phyloP scores from a whole-genome alignment of 2,329 filamentous ascomycete genomes.

The Chaetomium strumarium region DNA sequence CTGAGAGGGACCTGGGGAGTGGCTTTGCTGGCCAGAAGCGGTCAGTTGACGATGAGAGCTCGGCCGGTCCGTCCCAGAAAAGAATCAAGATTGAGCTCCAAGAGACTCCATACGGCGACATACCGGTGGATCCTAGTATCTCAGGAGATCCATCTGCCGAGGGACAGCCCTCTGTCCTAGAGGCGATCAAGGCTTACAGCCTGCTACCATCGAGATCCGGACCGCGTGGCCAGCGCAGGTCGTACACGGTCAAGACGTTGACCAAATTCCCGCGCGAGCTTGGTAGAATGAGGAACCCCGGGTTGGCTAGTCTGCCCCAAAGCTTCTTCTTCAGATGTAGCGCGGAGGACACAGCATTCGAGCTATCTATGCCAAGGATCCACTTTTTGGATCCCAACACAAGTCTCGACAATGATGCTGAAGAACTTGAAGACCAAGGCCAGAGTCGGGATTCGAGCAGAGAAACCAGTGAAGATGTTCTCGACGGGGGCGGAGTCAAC shows the following conservation, averaged over 20 bases:
- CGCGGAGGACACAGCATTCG: neutral
- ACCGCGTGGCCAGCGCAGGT: conserved; percentile 11
- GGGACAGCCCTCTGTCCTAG: conserved; percentile 18
- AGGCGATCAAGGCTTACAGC: conserved; percentile 25
- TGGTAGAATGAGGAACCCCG: conserved; percentile 24
- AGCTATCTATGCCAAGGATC: conserved; percentile 20
- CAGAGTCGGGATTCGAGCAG: neutral
- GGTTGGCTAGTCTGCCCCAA: conserved; percentile 24
- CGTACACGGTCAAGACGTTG: conserved; percentile 12
- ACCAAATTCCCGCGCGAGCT: conserved; percentile 21
- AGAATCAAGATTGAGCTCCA: conserved; percentile 7
- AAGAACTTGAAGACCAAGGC: conserved; percentile 10
- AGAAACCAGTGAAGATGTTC: neutral
- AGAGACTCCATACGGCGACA: conserved; percentile 5
- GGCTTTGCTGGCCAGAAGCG: conserved; percentile 10
- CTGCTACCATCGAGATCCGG: conserved; percentile 21
- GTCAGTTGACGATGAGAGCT: conserved; percentile 6
- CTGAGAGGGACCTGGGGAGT: conserved; percentile 8
- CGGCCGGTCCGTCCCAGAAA: conserved; percentile 12
- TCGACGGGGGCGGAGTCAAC: neutral
- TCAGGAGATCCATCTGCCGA: neutral
- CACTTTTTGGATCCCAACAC: conserved; percentile 40
- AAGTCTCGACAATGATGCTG: conserved; percentile 30
- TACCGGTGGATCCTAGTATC: conserved; percentile 18
- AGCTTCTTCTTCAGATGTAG: conserved; percentile 22